Percentiles rank a stretch among this genome's conserved stretches.
phyloP scores from a whole-genome alignment of 2,329 filamentous ascomycete species.

The Eurotiales sp. region DNA sequence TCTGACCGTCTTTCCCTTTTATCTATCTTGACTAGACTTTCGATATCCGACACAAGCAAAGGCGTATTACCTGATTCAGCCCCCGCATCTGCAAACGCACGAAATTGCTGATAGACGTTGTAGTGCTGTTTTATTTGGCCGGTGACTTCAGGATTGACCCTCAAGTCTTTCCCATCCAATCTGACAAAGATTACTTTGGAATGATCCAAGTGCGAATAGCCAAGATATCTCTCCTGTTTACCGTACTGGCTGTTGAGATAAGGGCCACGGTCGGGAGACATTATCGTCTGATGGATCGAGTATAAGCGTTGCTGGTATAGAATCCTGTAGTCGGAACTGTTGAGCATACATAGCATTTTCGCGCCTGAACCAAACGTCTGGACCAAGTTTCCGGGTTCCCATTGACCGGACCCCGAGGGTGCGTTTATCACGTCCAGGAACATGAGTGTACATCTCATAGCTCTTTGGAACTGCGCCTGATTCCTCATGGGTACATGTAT shows the following conservation, averaged over 20 bases:
- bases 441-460: not conserved
- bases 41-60: not conserved
- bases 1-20: too few species aligned
- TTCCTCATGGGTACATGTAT: not conserved
- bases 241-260: not conserved
- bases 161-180: not conserved
- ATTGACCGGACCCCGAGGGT: not conserved
- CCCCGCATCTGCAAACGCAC: not conserved
- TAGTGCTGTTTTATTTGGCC: not conserved
- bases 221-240: not conserved
- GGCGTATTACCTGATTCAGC: not conserved
- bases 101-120: not conserved
- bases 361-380: not conserved
- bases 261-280: not conserved
- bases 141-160: not conserved
- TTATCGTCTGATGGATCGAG: not conserved
- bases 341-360: not conserved
- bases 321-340: not conserved
- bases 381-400: not conserved
- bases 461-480: not conserved
- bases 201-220: not conserved
- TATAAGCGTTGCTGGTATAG: not conserved
- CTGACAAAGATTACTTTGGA: not conserved
- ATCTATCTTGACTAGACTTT: not conserved
- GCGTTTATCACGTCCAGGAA: conserved; percentile 5